A percentile compares a stretch with the other conserved stretches of the same genome.
Evolutionary conservation across 306 rosid species (phyloP).

Genomic region (Malus sylvestris): DNA sequence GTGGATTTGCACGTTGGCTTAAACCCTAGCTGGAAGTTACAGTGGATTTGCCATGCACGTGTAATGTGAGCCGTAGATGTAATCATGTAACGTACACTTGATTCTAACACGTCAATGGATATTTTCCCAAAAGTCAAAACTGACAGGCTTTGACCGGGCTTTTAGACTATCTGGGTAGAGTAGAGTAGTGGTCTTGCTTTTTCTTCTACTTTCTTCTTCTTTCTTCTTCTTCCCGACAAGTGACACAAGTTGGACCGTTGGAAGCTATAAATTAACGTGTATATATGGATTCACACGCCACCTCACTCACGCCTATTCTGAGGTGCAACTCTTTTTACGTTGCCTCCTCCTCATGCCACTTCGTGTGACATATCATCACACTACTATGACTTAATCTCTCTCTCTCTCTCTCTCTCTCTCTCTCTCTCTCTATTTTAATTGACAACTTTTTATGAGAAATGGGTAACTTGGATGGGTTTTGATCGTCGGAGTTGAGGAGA

Average conservation of each 20-base stretch:
- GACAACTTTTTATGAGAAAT: not conserved
- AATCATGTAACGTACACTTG: not conserved
- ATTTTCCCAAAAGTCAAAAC: constrained; percentile 13
- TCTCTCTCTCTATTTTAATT: not conserved
- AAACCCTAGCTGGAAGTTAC: not conserved
- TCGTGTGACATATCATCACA: constrained; percentile 13
- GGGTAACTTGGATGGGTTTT: not conserved
- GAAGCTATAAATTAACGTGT: not conserved
- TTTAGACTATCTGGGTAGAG: not conserved
- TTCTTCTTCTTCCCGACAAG: not conserved
- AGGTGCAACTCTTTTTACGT: constrained; percentile 16
- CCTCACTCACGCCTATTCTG: constrained; percentile 12
- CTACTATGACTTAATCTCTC: not conserved
- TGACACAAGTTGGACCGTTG: not conserved
- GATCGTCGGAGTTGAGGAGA: no score
- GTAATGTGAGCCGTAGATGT: constrained; percentile 10
- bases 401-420: not conserved
- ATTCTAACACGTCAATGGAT: constrained; percentile 14
- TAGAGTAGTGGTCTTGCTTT: not conserved
- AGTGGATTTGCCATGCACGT: constrained; percentile 19
- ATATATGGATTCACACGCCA: constrained; percentile 29
- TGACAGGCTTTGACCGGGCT: constrained; percentile 9
- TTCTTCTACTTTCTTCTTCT: not conserved
- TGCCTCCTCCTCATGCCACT: not conserved
- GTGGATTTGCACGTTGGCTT: constrained; percentile 5